Evolutionary conservation across 306 rosid genomes (phyloP), one percentile per base, ranked within the genome.

Genomic region (Urtica urens): DNA sequence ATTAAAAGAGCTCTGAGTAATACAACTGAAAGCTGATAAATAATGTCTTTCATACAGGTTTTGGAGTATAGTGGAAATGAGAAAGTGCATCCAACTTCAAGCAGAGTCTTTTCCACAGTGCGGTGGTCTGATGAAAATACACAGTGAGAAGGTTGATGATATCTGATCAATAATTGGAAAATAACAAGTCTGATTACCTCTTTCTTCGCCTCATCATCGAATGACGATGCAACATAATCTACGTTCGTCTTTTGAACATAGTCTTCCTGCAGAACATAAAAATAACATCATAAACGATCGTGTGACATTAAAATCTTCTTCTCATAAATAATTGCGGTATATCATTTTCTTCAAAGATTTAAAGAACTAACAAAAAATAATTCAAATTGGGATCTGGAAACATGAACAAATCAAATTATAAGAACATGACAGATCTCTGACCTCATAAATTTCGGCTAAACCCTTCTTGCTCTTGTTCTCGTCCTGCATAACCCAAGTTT

Each of bases 401-500:
- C 38, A 44, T 39, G 41, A 31, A 41, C 39, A 33, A 41, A 34
- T 51, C 45, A 63, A 42, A 41, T 60, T 38, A 58, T 28, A 57
- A 14, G 60, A 16, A 28, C 30, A 23, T 40, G 58, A 55, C 44
- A 61, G 58, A 63, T 62, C 46, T 60, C 82, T 12, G n/a, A 90
- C 99, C 99, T 85, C 99, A 7, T 85, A 85, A 53, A 85, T 40
- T 30, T 85, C 93, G 39, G 79, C 94, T 56, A 90, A 84, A 52
- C 99, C 95, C 62, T 73, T 70, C 81, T 82, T 77, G 85, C 82
- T 90, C 73, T 82, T 90, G 67, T 67, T 85, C 55, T 90, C 95
- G 42, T 90, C 94, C 99, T 90, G 80, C 48, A 64, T 47, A 53
- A 28, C 50, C 37, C 12, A 40, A 14, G 40, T 17, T 31, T 63